Evolutionary conservation across 1,284 basidiomycete genomes (phyloP).

Genomic region (Trichosporon faecale): DNA sequence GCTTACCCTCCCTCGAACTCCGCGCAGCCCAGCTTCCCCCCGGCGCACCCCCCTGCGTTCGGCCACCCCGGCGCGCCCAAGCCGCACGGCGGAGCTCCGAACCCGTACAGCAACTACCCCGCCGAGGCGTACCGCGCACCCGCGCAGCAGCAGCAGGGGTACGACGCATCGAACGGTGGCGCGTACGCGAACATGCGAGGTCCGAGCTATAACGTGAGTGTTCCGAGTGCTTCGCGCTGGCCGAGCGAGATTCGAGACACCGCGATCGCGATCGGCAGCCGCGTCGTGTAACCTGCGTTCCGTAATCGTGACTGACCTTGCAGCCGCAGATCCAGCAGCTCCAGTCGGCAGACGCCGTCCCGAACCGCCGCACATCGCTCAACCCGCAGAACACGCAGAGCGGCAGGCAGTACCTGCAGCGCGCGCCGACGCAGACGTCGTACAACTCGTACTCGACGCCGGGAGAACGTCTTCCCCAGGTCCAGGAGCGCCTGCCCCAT

Average conservation of each 20-base stretch:
- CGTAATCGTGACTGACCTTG: neutral
- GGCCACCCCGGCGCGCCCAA: conserved; percentile 3
- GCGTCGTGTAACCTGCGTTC: too few species aligned
- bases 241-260: neutral
- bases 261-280: neutral
- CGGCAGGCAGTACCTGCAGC: conserved; percentile 4
- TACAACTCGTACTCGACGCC: conserved; percentile 1
- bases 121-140: conserved; percentile 11
- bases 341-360: conserved; percentile 1
- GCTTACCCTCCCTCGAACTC: conserved; percentile 7
- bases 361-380: conserved; percentile 14
- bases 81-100: neutral
- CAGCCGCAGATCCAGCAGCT: conserved; percentile 13
- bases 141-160: conserved; percentile 9
- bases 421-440: conserved; percentile 8
- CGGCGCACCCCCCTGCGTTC: conserved; percentile 6
- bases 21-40: conserved; percentile 16
- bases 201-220: conserved; percentile 14
- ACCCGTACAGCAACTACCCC: conserved; percentile 7
- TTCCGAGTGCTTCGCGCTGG: too few species aligned
- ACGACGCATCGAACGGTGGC: conserved; percentile 8
- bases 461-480: conserved; percentile 3
- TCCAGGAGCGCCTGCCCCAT: neutral
- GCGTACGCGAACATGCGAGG: conserved; percentile 5
- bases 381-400: conserved; percentile 13